A percentile compares a stretch with the other conserved stretches of the same genome.
phyloP scores from a whole-genome alignment of 2,329 filamentous ascomycete genomes.

The Mycosphaerella sp. region DNA sequence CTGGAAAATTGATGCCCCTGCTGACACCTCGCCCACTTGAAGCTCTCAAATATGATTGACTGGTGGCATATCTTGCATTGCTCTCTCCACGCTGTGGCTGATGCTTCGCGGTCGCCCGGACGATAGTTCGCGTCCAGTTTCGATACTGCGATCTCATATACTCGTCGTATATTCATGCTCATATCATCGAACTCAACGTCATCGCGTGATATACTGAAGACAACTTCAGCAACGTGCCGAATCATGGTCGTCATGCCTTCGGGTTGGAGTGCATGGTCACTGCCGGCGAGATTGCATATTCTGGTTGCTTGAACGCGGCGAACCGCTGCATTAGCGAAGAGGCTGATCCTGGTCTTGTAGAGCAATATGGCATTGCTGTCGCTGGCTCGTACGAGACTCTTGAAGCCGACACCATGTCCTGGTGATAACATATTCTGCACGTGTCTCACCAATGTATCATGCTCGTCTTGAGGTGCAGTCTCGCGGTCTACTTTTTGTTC shows the following conservation, averaged over 20 bases:
- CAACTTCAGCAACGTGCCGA: not conserved
- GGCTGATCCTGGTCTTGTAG: not conserved
- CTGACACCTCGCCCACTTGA: conserved; percentile 43
- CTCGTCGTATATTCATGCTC: conserved; percentile 6
- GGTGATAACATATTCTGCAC: not conserved
- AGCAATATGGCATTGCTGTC: not conserved
- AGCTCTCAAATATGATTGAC: conserved; percentile 44
- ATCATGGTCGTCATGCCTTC: not conserved
- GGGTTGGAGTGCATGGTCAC: not conserved
- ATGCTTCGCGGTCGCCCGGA: conserved; percentile 5
- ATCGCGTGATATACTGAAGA: not conserved
- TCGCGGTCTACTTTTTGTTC: not conserved
- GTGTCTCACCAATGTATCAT: not conserved
- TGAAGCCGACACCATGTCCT: not conserved
- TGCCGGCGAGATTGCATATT: conserved; percentile 1
- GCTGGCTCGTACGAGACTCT: not conserved
- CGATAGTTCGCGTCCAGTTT: conserved; percentile 7
- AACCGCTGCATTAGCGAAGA: conserved; percentile 1
- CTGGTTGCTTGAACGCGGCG: conserved; percentile 3
- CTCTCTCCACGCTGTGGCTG: conserved; percentile 35
- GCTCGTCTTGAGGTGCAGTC: not conserved
- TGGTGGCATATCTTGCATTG: conserved; percentile 48
- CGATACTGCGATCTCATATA: conserved; percentile 12
- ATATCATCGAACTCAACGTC: conserved; percentile 3
- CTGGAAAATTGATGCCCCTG: conserved; percentile 50